phyloP scores from a whole-genome alignment of 2,329 filamentous ascomycete species.

The Hysterium pulicare region DNA sequence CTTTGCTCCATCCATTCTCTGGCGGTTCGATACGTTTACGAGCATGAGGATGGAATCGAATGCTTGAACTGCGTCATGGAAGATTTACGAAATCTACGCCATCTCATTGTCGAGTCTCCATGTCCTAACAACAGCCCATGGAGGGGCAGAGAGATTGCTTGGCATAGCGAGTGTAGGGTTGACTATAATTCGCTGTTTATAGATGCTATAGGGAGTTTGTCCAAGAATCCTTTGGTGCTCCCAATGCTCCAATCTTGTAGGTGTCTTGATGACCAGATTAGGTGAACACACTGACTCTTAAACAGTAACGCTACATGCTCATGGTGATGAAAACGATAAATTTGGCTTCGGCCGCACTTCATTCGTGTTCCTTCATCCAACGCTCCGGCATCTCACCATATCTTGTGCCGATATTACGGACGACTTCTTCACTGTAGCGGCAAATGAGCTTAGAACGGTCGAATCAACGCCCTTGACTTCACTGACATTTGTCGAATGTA shows the following conservation, averaged over 20 bases:
- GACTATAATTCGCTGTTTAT: constrained; percentile 30
- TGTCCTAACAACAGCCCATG: constrained; percentile 36
- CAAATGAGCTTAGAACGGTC: no score
- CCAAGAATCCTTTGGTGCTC: constrained; percentile 13
- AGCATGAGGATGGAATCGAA: constrained; percentile 25
- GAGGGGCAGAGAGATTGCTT: constrained; percentile 14
- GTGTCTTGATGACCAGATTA: no score
- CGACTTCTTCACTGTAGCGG: constrained; percentile 5
- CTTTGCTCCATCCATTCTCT: constrained; percentile 24
- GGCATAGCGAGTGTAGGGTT: constrained; percentile 28
- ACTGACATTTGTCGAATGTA: constrained; percentile 36
- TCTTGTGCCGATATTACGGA: constrained; percentile 32
- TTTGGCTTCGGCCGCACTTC: constrained; percentile 24
- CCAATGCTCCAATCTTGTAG: constrained; percentile 31
- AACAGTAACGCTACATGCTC: constrained; percentile 32
- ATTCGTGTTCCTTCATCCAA: constrained; percentile 32
- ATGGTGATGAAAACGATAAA: constrained; percentile 23
- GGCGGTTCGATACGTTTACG: constrained; percentile 25
- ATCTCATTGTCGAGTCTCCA: constrained; percentile 31
- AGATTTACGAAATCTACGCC: constrained; percentile 25
- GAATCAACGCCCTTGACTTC: constrained; percentile 28
- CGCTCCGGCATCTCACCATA: constrained; percentile 27
- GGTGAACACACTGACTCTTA: no score
- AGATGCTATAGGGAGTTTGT: constrained; percentile 18
- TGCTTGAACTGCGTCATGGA: constrained; percentile 24